Conservation (phyloP, 768 basidiomycete species). For the Kwoniella dejecticola region DNA sequence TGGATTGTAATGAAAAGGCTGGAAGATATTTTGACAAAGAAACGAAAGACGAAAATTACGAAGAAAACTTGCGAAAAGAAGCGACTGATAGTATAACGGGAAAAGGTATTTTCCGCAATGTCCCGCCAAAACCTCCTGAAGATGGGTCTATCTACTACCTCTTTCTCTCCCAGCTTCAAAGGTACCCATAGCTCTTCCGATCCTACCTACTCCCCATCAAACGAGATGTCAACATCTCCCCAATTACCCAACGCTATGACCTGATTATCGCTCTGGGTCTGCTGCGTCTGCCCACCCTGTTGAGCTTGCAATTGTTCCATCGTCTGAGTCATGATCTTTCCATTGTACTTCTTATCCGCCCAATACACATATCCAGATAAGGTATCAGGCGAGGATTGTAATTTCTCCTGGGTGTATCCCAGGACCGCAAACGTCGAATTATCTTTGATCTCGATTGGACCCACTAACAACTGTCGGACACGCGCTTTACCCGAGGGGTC, state of each 20-base stretch:
- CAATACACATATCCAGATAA: slow-evolving; percentile 30
- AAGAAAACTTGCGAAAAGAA: no score
- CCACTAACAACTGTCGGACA: slow-evolving; percentile 26
- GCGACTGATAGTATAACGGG: no score
- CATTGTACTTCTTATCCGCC: slow-evolving; percentile 6
- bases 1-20: no score
- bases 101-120: no score
- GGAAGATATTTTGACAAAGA: no score
- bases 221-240: slow-evolving; percentile 39
- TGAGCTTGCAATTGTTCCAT: slow-evolving; percentile 10
- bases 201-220: slow-evolving; percentile 30
- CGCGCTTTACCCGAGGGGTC: slow-evolving; percentile 38
- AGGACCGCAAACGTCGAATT: slow-evolving; percentile 9
- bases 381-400: slow-evolving; percentile 17
- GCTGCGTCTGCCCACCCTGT: no score
- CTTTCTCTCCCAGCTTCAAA: no score
- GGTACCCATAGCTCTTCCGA: no score
- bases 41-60: no score
- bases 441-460: slow-evolving; percentile 21
- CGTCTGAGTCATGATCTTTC: slow-evolving; percentile 2
- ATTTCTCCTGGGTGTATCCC: slow-evolving; percentile 26
- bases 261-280: slow-evolving; percentile 24
- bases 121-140: no score
- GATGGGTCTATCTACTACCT: no score
- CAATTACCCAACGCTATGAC: slow-evolving; percentile 34